Percentiles rank a stretch among this genome's conserved stretches.
These are phyloP conservation scores for Candida berthetii DNA, from an alignment of 805 yeast genomes.

Conservation along the genomic window DNA sequence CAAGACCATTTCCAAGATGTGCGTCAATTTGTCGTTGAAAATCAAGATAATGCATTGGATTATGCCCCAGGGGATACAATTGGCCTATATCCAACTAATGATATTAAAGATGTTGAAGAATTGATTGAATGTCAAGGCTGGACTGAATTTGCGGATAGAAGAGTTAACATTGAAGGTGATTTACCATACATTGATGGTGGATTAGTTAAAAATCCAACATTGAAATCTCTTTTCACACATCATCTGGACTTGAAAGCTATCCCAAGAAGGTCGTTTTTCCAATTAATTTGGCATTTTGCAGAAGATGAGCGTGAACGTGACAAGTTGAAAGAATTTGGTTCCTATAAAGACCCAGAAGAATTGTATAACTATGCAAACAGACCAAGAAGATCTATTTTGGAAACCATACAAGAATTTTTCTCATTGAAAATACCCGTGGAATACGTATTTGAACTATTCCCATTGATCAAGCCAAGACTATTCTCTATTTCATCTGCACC, in stretches of 20 bases:
- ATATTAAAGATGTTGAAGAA: constrained; percentile 52
- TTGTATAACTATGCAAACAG: constrained; percentile 88
- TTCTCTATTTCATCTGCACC: constrained; percentile 79
- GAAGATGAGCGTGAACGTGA: constrained; percentile 68
- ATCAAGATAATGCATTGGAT: constrained; percentile 17
- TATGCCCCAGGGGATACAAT: constrained; percentile 80
- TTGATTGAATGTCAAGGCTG: constrained; percentile 70
- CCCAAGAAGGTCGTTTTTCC: constrained; percentile 82
- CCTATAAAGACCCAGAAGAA: constrained; percentile 71
- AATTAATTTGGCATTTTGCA: constrained; percentile 68
- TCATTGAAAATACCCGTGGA: constrained; percentile 70
- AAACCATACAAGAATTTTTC: constrained; percentile 76
- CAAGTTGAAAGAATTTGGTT: constrained; percentile 69
- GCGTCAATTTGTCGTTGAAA: constrained; percentile 46
- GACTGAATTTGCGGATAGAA: constrained; percentile 65
- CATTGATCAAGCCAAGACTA: constrained; percentile 71
- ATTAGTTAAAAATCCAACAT: constrained; percentile 51
- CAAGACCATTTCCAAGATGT: constrained; percentile 87
- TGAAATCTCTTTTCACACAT: constrained; percentile 65
- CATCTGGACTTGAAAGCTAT: constrained; percentile 80
- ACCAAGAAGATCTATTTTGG: constrained; percentile 84
- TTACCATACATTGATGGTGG: constrained; percentile 47
- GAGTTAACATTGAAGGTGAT: constrained; percentile 22
- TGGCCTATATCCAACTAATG: constrained; percentile 71
- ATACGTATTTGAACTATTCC: constrained; percentile 72